These are phyloP conservation scores for Salix koriyanagi DNA, from an alignment of 345 rosid species.

Conservation along the genomic window DNA sequence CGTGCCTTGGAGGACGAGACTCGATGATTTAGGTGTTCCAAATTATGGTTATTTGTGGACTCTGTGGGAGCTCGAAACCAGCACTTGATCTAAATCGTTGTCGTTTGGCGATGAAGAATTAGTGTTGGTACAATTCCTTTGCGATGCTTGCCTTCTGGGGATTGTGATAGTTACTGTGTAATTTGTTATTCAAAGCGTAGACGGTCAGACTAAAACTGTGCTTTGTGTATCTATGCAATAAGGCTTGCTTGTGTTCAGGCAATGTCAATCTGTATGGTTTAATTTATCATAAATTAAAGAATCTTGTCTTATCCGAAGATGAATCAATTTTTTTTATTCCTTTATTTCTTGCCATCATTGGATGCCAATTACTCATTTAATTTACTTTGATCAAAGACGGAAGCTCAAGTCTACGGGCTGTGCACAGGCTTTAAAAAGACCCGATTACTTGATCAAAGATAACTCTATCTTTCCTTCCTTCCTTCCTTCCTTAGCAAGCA, in stretches of 20 bases:
- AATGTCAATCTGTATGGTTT: neutral
- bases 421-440: neutral
- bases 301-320: neutral
- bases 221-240: constrained; percentile 32
- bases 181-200: neutral
- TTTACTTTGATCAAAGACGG: neutral
- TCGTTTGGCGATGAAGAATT: constrained; percentile 3
- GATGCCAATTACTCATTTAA: neutral
- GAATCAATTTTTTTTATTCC: neutral
- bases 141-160: constrained; percentile 14
- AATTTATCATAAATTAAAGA: neutral
- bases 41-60: neutral
- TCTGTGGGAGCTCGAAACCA: neutral
- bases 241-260: constrained; percentile 21
- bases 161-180: constrained; percentile 12
- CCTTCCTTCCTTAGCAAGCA: neutral
- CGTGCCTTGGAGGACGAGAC: constrained; percentile 93
- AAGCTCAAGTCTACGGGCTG: neutral
- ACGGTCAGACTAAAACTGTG: neutral
- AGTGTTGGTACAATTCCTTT: constrained; percentile 11
- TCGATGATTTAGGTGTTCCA: constrained; percentile 46
- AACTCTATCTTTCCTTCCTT: too few relatives aligned
- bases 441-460: neutral
- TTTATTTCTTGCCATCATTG: neutral
- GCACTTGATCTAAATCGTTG: neutral